These are phyloP conservation scores for Kandelia obovata DNA, from an alignment of 345 rosid species.

Conservation along the genomic window DNA sequence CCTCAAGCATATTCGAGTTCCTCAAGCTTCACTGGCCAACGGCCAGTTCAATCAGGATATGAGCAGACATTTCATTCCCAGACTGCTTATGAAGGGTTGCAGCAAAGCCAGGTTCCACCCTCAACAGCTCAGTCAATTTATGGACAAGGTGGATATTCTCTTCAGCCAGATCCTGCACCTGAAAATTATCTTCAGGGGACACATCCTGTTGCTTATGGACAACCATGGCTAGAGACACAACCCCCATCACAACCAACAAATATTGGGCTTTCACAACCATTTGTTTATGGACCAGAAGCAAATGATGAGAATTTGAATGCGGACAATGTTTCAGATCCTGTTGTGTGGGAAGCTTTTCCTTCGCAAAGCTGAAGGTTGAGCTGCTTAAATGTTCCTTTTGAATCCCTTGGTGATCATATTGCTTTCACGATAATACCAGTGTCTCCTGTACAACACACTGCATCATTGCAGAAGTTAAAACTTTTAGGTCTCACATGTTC, in stretches of 20 bases:
- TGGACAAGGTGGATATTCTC: slow-evolving; percentile 26
- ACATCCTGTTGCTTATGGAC: slow-evolving; percentile 6
- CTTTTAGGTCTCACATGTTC: neutral
- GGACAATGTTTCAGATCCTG: slow-evolving; percentile 5
- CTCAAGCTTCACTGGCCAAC: slow-evolving; percentile 9
- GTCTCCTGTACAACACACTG: slow-evolving; percentile 11
- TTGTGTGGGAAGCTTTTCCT: slow-evolving; percentile 5
- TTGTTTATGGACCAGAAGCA: slow-evolving; percentile 14
- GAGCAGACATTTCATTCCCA: slow-evolving; percentile 17
- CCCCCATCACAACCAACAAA: slow-evolving; percentile 10
- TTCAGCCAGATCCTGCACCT: slow-evolving; percentile 7
- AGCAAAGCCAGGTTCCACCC: neutral
- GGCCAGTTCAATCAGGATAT: slow-evolving; percentile 20
- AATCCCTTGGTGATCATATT: neutral
- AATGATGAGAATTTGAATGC: neutral
- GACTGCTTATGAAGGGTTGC: slow-evolving; percentile 12
- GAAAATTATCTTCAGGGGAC: slow-evolving; percentile 13
- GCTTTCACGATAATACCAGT: slow-evolving; percentile 1
- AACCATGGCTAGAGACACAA: neutral
- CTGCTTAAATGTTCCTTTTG: neutral
- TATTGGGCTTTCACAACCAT: slow-evolving; percentile 9
- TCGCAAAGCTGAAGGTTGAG: slow-evolving; percentile 7
- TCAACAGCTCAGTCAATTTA: slow-evolving; percentile 11
- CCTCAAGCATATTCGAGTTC: slow-evolving; percentile 16
- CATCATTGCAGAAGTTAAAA: neutral